Evolutionary conservation across 164 flowering plant genomes (phyloP).

Genomic region (Nymphaea colorata): DNA sequence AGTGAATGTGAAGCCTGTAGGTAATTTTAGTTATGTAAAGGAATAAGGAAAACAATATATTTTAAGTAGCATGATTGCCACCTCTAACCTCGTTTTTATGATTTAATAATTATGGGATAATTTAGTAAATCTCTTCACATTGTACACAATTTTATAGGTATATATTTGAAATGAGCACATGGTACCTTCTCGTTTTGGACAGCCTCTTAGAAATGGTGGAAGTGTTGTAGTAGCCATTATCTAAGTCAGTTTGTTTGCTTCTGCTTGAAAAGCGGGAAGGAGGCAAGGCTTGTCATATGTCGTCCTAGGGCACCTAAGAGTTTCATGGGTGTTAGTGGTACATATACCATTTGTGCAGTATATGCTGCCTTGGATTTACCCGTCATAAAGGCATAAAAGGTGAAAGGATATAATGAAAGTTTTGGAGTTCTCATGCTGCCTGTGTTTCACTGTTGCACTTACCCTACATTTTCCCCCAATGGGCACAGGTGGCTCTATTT

Average conservation of each 20-base stretch:
- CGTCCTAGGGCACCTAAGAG: neutral
- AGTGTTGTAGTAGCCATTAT: too few relatives aligned
- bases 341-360: too few relatives aligned
- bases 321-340: too few relatives aligned
- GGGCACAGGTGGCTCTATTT: conserved; percentile 73
- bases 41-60: neutral
- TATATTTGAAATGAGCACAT: neutral
- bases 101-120: neutral
- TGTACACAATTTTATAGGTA: neutral
- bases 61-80: neutral
- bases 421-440: neutral
- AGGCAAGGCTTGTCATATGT: neutral
- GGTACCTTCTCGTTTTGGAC: neutral
- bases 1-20: neutral
- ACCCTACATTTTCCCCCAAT: neutral
- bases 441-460: neutral
- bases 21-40: neutral
- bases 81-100: neutral
- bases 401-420: neutral
- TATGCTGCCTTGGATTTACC: neutral
- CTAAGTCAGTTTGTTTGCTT: too few relatives aligned
- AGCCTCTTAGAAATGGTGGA: too few relatives aligned
- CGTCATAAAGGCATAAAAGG: neutral
- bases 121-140: neutral
- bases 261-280: neutral